Evolutionary conservation across 1,284 basidiomycete species (phyloP).

Genomic region (Tilletia walkeri): DNA sequence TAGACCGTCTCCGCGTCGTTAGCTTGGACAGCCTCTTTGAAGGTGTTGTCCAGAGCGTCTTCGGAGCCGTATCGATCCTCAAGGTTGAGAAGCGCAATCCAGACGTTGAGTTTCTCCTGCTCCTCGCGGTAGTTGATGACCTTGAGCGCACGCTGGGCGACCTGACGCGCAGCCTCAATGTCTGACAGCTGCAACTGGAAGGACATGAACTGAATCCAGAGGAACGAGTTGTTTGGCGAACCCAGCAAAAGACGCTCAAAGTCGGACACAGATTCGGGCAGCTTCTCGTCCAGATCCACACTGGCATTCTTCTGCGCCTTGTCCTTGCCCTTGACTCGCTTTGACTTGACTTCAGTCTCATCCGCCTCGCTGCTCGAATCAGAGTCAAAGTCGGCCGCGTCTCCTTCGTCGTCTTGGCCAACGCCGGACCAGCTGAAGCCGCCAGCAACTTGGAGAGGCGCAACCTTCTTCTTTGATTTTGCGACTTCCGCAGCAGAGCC

Average conservation of each 20-base stretch:
- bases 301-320: conserved; percentile 47
- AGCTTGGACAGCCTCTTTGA: conserved; percentile 83
- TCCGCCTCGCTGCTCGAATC: conserved; percentile 57
- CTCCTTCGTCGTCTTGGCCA: conserved; percentile 39
- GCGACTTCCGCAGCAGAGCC: background rate
- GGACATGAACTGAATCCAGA: conserved; percentile 99
- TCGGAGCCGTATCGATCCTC: conserved; percentile 84
- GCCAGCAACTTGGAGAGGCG: conserved; percentile 57
- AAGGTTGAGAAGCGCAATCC: conserved; percentile 93
- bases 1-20: conserved; percentile 91
- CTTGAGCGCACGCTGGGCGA: conserved; percentile 79
- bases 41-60: conserved; percentile 72
- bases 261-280: conserved; percentile 83
- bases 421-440: conserved; percentile 62
- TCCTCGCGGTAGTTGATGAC: conserved; percentile 93
- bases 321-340: conserved; percentile 19
- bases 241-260: conserved; percentile 90
- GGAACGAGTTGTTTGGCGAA: conserved; percentile 94
- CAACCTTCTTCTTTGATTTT: conserved; percentile 26
- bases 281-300: conserved; percentile 45
- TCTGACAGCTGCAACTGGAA: conserved; percentile 95
- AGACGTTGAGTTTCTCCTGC: conserved; percentile 92
- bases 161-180: conserved; percentile 85
- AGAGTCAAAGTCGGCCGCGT: conserved; percentile 38
- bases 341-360: conserved; percentile 19